Evolutionary conservation across 2,329 filamentous ascomycete genomes (phyloP), one percentile per base, ranked within the genome.

Genomic region (Ophiobolus disseminans): DNA sequence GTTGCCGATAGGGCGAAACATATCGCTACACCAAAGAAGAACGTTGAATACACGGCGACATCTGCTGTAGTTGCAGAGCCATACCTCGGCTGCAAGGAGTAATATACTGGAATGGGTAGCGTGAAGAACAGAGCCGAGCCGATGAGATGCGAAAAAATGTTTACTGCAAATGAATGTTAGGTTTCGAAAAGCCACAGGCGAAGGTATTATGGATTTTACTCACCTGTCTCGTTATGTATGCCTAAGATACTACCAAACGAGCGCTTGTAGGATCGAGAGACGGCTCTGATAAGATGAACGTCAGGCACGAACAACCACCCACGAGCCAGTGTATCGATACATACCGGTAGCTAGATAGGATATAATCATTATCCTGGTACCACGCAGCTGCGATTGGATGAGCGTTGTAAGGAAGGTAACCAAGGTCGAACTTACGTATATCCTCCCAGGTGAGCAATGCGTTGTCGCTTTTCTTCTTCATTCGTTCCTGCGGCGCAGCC

Each of bases 1-100:
- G 68, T 66, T 4, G 75, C 71, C 2, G 80, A 82, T 0, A 81
- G 61, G 5, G 68, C 50, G 54, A 81, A 80, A 54, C 77, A 81
- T 38, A 74, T 58, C 4, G 73, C 72, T 8, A 80, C 76, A 5
- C 77, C 77, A 13, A 71, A 48, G 45, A 79, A 77, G 60, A 76
- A 80, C 19, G 65, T 64, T 5, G 66, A 66, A 55, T 74, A 79
- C 9, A 78, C 77, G 2, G 74, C n/a, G 19, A 77, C 55, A 48
- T 80, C 77, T 22, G 60, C 64, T 2, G 54, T 45, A 1, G 63
- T 70, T 31, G 75, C 75, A 3, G 72, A 44, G 11, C 55, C 58
- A 53, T 74, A 76, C 16, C 75, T 64, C 5, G 71, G 65, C 5
- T 68, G 68, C 4, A 78, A 61, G 14, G 72, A 61, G 14, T 53